Conservation (phyloP, 345 rosid genomes). For the Ceriops decandra region DNA sequence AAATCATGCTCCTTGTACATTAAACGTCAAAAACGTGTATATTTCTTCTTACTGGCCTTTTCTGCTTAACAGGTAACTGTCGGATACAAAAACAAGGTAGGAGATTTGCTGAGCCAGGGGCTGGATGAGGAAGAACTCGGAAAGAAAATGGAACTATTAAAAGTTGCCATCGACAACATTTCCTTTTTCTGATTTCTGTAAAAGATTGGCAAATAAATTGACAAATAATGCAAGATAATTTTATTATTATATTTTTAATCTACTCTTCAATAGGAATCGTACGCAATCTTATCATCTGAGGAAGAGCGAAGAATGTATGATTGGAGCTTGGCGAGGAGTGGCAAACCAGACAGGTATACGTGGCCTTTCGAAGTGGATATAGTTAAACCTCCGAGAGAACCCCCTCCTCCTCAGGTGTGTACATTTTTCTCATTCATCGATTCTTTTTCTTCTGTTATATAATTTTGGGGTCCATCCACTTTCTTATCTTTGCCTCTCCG, state of each 20-base stretch:
- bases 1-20: not conserved
- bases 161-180: slow-evolving; percentile 33
- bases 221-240: not conserved
- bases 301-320: slow-evolving; percentile 87
- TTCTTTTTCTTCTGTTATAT: not conserved
- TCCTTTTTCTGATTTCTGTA: not conserved
- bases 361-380: slow-evolving; percentile 83
- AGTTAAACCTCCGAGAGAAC: slow-evolving; percentile 32
- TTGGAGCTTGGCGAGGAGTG: slow-evolving; percentile 83
- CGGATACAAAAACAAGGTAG: slow-evolving; percentile 49
- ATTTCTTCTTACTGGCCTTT: not conserved
- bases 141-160: slow-evolving; percentile 45
- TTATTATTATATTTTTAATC: not conserved
- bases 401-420: slow-evolving; percentile 61
- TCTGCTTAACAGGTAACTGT: slow-evolving; percentile 31
- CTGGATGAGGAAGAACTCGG: slow-evolving; percentile 51
- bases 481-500: not conserved
- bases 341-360: slow-evolving; percentile 46
- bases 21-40: no score
- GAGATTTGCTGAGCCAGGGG: slow-evolving; percentile 48
- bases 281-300: slow-evolving; percentile 51
- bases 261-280: slow-evolving; percentile 46
- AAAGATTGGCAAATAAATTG: not conserved
- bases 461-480: no score
- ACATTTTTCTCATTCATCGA: not conserved